Base-by-base conservation (phyloP, 371 early-diverging fungal genomes). In the Mucor circinelloides region DNA sequence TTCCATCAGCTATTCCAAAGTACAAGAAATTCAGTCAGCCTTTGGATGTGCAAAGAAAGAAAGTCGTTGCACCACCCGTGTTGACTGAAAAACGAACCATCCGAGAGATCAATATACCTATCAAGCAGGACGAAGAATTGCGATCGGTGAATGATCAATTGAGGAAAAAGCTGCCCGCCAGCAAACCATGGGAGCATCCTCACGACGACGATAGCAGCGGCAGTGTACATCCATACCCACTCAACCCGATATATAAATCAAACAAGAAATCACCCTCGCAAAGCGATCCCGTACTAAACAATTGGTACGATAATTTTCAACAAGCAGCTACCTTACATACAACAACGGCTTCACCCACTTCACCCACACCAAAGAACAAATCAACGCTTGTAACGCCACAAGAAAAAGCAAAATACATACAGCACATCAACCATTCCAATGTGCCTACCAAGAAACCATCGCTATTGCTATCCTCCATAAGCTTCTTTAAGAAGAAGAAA, bases 121-220 rank as follows among this genome's bases (percentile, higher is more conserved):
- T 31, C 13, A 56, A 42, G 17, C 50, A 64, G 6, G 58, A 64
- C 25, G 64, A 64, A 64, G 31, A 64, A 17, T 40, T 64, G 23
- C 25, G 64, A 46, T 64, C 64, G 12, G 58, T 64, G 2, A 58
- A 57, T 25, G 64, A 64, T 8, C 64, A 64, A 34, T n/a, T 64
- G 21, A 40, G 19, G 31, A 64, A 64, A 13, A 52, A 57, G 17
- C 46, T 46, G 6, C 50, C 50, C 8, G 8, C 19, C 6, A 48
- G 19, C 19, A 54, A 23, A 7, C 63, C 40, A 28, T 63, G 63
- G 63, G 61, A 32, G 10, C 30, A 34, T 30, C 3, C 17, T 31
- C 12, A 19, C 15, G 2, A 54, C 25, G 31, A 48, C 13, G n/a
- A n/a, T 3, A 55, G 21, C 25, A 32, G 34, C 7, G 19, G 3